Evolutionary conservation across 202 grass and related monocot species (phyloP), one percentile per base, ranked within the genome.

Genomic region (Panicum virgatum): DNA sequence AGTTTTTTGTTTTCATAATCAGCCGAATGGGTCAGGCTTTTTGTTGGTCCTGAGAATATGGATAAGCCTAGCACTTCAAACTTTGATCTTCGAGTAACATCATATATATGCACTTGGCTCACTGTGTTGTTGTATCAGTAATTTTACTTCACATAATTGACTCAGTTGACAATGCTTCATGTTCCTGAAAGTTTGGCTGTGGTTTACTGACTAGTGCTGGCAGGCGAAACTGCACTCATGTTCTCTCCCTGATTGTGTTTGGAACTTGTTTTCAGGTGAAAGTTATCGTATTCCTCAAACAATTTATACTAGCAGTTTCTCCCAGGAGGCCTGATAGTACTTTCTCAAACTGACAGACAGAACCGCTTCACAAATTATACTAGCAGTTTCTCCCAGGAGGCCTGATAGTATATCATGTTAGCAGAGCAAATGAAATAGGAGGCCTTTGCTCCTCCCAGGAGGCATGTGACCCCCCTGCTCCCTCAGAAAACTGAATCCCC

Each of bases 381-480:
- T n/a, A n/a, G n/a, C n/a, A n/a, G n/a, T n/a, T n/a, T n/a, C n/a
- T n/a, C n/a, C n/a, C n/a, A n/a, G n/a, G n/a, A n/a, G n/a, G n/a
- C n/a, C n/a, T n/a, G n/a, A n/a, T n/a, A n/a, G n/a, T n/a, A n/a
- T n/a, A n/a, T n/a, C n/a, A n/a, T 78, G 44, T 48, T 40, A 42
- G 4, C 62, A 53, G 6, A 15, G 61, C 32, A 25, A 16, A 29
- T 16, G 3, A 69, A 39, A 26, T 11, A 53, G 15, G 38, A 20
- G 65, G 13, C 85, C 58, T 58, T 73, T 66, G 86, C 14, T 43
- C 66, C 7, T 32, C 18, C 68, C 75, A 84, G 74, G 58, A 63
- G 75, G 38, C 67, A 83, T 39, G 5, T 74, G 80, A 46, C n/a
- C 60, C 60, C 80, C 50, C 73, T 9, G 86, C 30, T 79, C 54